Base-by-base conservation (phyloP, 345 rosid genomes). In the Citrus unshiu region DNA sequence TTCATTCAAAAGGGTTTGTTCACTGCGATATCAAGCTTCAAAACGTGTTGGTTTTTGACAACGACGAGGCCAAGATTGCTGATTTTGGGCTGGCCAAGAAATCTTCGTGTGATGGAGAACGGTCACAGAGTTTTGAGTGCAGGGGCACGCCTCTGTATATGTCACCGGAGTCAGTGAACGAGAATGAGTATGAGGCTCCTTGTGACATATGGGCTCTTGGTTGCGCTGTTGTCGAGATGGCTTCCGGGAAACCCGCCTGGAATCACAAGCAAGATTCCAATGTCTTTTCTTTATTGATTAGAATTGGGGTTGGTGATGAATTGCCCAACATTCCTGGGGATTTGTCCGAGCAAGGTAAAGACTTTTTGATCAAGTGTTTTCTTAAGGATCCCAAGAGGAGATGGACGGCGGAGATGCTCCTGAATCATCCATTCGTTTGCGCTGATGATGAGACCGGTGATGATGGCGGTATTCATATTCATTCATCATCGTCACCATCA, bases 181-280 rank as follows among this genome's bases (percentile, higher is more conserved):
- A 86, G 25, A 86, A 87, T 75, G 87, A 86, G 60, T 88, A 89
- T 63, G 97, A 90, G 78, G 70, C 94, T n/a, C 88, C 91, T n/a
- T 87, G 82, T 56, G 98, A 95, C 67, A 86, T 95, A 5, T 95
- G 98, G 98, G 95, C 97, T 6, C 88, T 95, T 27, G 98, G 98
- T 10, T 95, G 98, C 61, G 85, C 82, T 0, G 90, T 89, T 14
- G 88, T 85, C 21, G 95, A 95, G 94, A 93, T 93, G 98, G 68
- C 86, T 27, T 89, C 92, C 1, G 95, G 97, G 2, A 81, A 84
- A 80, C 84, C 87, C 35, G 92, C 92, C 6, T 93, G 98, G 98
- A 80, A 83, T 72, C 58, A 77, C 39, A 73, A 77, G 32, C 70
- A 76, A 37, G 85, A 78, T 21, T 61, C 80, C 66, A 84, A 84